These are phyloP conservation scores for Apophysomyces trapeziformis DNA, from an alignment of 371 early-diverging fungal species.

Conservation along the genomic window DNA sequence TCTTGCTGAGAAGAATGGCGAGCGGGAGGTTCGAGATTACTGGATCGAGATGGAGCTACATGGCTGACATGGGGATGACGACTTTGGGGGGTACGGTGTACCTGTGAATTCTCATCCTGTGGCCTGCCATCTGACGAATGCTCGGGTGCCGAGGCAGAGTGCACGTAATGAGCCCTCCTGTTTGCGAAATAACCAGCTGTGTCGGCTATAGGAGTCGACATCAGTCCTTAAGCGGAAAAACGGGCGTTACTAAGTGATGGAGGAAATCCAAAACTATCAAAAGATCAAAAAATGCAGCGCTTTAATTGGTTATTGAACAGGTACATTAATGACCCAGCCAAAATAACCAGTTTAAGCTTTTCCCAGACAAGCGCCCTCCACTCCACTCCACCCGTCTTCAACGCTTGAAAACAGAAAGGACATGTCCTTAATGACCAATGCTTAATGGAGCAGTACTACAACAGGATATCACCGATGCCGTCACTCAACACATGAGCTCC, in stretches of 20 bases:
- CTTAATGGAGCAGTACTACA: too few relatives aligned
- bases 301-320: not conserved
- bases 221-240: conserved; percentile 16
- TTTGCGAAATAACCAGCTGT: conserved; percentile 44
- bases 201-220: conserved; percentile 53
- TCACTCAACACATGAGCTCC: too few relatives aligned
- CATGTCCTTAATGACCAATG: too few relatives aligned
- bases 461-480: too few relatives aligned
- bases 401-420: too few relatives aligned
- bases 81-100: not conserved
- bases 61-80: conserved; percentile 10
- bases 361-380: too few relatives aligned
- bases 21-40: not conserved
- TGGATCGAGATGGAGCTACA: not conserved
- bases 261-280: not conserved
- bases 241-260: conserved; percentile 3
- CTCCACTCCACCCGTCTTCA: too few relatives aligned
- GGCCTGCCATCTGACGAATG: conserved; percentile 7
- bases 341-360: too few relatives aligned
- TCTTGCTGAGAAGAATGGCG: conserved; percentile 7
- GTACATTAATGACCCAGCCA: too few relatives aligned
- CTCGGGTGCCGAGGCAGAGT: conserved; percentile 8
- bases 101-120: conserved; percentile 7
- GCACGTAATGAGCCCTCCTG: conserved; percentile 20
- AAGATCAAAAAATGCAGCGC: conserved; percentile 10